Percentiles rank a stretch among this genome's conserved stretches.
Conservation (phyloP, 306 rosid genomes). For the Sophora flavescens region DNA sequence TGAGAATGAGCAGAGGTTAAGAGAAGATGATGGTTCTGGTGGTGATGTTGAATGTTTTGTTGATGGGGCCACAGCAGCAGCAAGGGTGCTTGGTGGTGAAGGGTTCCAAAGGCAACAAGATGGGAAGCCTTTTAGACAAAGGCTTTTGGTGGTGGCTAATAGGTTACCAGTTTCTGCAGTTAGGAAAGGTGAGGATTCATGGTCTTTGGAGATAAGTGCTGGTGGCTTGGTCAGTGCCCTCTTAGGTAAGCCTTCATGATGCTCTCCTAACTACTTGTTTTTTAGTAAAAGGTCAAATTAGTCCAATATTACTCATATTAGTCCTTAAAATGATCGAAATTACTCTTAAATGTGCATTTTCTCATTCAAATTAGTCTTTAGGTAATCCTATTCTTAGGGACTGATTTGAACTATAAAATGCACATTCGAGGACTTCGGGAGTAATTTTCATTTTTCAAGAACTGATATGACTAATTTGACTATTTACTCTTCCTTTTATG, state of each 20-base stretch:
- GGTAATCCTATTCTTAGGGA: not conserved
- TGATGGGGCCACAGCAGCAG: constrained; percentile 56
- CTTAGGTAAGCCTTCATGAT: constrained; percentile 61
- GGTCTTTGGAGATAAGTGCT: constrained; percentile 89
- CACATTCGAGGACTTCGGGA: not conserved
- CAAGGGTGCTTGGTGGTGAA: constrained; percentile 46
- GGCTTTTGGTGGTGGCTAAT: constrained; percentile 93
- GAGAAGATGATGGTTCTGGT: constrained; percentile 62
- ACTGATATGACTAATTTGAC: not conserved
- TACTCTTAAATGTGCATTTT: not conserved
- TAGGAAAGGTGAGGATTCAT: constrained; percentile 80
- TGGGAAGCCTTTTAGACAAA: constrained; percentile 58
- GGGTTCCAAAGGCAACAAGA: constrained; percentile 56
- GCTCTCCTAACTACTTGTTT: not conserved
- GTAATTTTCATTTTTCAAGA: not conserved
- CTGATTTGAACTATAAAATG: not conserved
- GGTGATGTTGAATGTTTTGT: constrained; percentile 48
- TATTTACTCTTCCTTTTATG: not conserved
- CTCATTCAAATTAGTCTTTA: not conserved
- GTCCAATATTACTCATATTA: not conserved
- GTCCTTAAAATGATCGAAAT: not conserved
- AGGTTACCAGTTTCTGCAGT: constrained; percentile 90
- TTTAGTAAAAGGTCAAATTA: not conserved
- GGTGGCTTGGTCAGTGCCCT: constrained; percentile 93
- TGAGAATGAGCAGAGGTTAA: constrained; percentile 59